Evolutionary conservation across 202 grass and related monocot genomes (phyloP), one percentile per base, ranked within the genome.

Genomic region (Panicum virgatum): DNA sequence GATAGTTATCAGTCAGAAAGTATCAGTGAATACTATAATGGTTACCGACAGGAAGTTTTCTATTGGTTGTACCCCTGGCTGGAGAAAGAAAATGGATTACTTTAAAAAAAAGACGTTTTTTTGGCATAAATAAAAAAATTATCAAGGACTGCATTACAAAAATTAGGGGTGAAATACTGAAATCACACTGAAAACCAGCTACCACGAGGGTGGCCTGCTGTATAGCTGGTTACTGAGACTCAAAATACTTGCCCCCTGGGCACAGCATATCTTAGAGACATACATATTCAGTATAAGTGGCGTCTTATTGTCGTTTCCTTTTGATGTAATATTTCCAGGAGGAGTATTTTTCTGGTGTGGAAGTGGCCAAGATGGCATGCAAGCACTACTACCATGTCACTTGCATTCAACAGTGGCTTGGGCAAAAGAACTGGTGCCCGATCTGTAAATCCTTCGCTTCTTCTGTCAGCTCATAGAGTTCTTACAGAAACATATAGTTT

Each of bases 321-420:
- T 12, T 50, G 58, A 16, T 73, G 47, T 7, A 52, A 9, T 76
- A 10, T 73, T 61, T 72, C 34, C 86, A 94, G 92, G 92, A 94
- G 48, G 89, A 94, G 46, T 94, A 91, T 62, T 64, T 48, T 9
- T 44, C 76, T 77, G 86, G 61, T 19, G 77, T 87, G 67, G 89
- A 89, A 54, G 77, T 89, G 40, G 84, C 61, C 26, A 80, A 94
- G 47, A 80, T 89, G 84, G 65, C 27, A 72, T 94, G 92, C 74
- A 72, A 82, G 37, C 92, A 94, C 70, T 87, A 70, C 12, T 94
- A 89, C 42, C 92, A 94, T 77, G 20, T 61, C 44, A 57, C 65
- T 47, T 94, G 92, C 73, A 94, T 94, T 48, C 72, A 94, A 76
- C 81, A 91, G 32, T 94, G 92, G 92, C 86, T 94, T 70, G 51